Evolutionary conservation across 345 rosid species (phyloP).

Genomic region (Pistacia atlantica): DNA sequence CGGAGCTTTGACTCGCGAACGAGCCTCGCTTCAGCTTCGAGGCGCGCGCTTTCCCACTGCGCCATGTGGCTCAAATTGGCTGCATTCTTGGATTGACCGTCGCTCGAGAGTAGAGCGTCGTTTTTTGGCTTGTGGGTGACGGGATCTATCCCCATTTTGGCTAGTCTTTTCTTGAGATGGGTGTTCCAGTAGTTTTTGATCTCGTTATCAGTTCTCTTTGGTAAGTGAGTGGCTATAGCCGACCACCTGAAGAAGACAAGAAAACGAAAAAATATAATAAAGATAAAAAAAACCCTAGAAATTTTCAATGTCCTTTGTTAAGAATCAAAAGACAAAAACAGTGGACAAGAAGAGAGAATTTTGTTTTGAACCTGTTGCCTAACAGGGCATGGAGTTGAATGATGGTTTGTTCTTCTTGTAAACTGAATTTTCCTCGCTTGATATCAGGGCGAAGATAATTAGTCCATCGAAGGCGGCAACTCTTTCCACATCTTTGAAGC

Average conservation of each 20-base stretch:
- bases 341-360: not conserved
- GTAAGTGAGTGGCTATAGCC: slow-evolving; percentile 77
- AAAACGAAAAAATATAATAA: not conserved
- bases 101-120: slow-evolving; percentile 51
- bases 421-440: slow-evolving; percentile 87
- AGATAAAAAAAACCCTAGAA: slow-evolving; percentile 19
- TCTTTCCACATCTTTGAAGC: slow-evolving; percentile 90
- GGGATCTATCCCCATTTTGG: slow-evolving; percentile 84
- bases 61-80: slow-evolving; percentile 88
- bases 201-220: slow-evolving; percentile 79
- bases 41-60: slow-evolving; percentile 94
- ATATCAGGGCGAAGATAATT: slow-evolving; percentile 92
- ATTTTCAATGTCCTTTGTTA: not conserved
- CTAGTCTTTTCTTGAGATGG: slow-evolving; percentile 63
- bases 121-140: slow-evolving; percentile 75
- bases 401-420: slow-evolving; percentile 93
- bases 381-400: slow-evolving; percentile 96
- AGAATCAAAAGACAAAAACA: not conserved
- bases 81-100: slow-evolving; percentile 61
- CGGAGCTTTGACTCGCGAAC: slow-evolving; percentile 83
- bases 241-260: slow-evolving; percentile 62
- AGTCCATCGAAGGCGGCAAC: slow-evolving; percentile 96
- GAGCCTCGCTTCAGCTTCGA: slow-evolving; percentile 87
- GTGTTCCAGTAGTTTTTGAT: slow-evolving; percentile 86
- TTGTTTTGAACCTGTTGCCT: slow-evolving; percentile 67